These are phyloP conservation scores for Flueggea neowawraea DNA, from an alignment of 441 rosid genomes.

Conservation along the genomic window DNA sequence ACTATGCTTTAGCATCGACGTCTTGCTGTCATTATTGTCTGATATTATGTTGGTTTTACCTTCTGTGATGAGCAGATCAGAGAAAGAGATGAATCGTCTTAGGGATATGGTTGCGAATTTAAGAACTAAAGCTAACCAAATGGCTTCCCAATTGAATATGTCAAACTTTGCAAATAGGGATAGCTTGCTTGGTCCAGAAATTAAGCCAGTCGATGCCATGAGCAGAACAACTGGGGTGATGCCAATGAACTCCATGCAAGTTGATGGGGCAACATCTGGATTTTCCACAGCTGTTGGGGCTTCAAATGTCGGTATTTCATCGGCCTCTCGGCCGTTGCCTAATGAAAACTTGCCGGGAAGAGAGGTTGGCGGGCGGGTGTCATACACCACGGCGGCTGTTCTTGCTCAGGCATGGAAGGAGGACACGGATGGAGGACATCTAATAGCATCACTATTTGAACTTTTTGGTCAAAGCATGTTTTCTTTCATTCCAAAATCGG, in stretches of 20 bases:
- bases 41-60: neutral
- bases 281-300: slow-evolving; percentile 30
- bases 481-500: slow-evolving; percentile 69
- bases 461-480: slow-evolving; percentile 74
- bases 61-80: slow-evolving; percentile 50
- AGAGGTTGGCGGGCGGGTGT: slow-evolving; percentile 20
- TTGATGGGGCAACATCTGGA: slow-evolving; percentile 38
- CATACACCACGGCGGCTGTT: slow-evolving; percentile 34
- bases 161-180: slow-evolving; percentile 84
- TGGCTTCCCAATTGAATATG: slow-evolving; percentile 86
- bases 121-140: slow-evolving; percentile 72
- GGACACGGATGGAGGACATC: slow-evolving; percentile 63
- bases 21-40: neutral
- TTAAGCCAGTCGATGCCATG: slow-evolving; percentile 56
- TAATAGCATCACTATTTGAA: slow-evolving; percentile 56
- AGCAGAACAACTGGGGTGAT: slow-evolving; percentile 50
- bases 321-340: slow-evolving; percentile 17
- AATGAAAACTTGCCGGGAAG: slow-evolving; percentile 30
- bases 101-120: slow-evolving; percentile 75
- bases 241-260: slow-evolving; percentile 45
- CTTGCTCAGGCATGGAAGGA: slow-evolving; percentile 78
- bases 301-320: slow-evolving; percentile 29
- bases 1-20: too few relatives aligned
- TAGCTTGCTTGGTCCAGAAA: slow-evolving; percentile 84
- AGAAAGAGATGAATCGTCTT: slow-evolving; percentile 93